Base-by-base conservation (phyloP, 148 eudicot genomes). In the Rhododendron vialii region DNA sequence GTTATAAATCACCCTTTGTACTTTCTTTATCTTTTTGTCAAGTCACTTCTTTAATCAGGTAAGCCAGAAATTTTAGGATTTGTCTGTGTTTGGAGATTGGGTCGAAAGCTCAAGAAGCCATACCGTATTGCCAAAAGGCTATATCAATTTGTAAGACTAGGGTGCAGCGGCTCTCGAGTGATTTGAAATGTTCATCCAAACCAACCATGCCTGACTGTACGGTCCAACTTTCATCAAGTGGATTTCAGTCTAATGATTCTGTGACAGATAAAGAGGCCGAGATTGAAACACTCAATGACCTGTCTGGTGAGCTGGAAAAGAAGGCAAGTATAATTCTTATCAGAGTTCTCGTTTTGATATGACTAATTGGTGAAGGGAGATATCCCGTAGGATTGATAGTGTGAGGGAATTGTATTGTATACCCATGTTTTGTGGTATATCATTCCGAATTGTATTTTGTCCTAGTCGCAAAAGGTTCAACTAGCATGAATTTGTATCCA, bases 61-160 rank as follows among this genome's bases (percentile, higher is more conserved):
- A 84, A 30, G 82, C 17, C 90, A 95, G 99, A 90, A 97, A 95
- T 84, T 95, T 95, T 86, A 95, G 98, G 89, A 95, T 97, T 74
- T 94, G 98, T 88, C 84, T 97, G 85, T 93, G 96, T 83, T 87
- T 97, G 69, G 98, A 97, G 91, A 88, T 93, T 87, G 98, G 98
- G 80, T 93, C 93, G 82, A 94, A 89, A 88, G 91, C 93, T 79
- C 84, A 93, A 84, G 98, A 95, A 88, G 98, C 99, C 86, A 93
- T 94, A 77, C 98, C 98, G 5, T 95, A 95, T 85, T 97, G 98
- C 86, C 84, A 97, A 88, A 97, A 90, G 90, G 98, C 98, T 84
- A 85, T 95, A 82, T 93, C 95, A 17, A 83, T 93, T 81, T 97
- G 98, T 90, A 95, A 94, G 90, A 91, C 95, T 33, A 87, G 98